Evolutionary conservation across 2,329 filamentous ascomycete genomes (phyloP), one percentile per base, ranked within the genome.

Genomic region (Dryadomyces sulphureus): DNA sequence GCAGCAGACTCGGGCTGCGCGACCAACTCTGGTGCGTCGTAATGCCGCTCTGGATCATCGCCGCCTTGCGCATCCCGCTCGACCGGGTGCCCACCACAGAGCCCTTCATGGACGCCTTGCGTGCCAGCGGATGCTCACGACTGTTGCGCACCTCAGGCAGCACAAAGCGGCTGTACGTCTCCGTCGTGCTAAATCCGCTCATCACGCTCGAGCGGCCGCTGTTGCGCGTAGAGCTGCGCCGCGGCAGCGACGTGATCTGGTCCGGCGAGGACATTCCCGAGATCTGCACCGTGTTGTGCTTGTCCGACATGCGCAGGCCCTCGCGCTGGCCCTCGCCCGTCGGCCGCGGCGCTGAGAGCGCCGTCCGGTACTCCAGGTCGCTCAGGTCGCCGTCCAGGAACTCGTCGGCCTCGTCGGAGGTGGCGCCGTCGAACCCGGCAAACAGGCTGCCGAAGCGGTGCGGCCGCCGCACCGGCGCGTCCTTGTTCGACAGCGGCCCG

Each of bases 391-490:
- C 66, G 49, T 80, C 76, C 25, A 62, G 66, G 59, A 79, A 79
- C 24, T 81, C 77, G 36, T 81, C 77, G 3, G 59, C 67, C 46
- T 84, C 80, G 39, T 79, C 79, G 7, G 80, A 81, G 55, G 78
- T 86, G 39, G 69, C 70, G 12, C 76, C 77, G 41, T 90, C 84
- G 53, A 93, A 92, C 0, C 85, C 85, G 27, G 85, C 84, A 61
- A 92, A 92, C n/a, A 93, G 67, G 57, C 84, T 92, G 62, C 84
- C 90, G 42, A 85, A 80, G 46, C 85, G 73, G 56, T 84, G 79
- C 1, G 84, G 83, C 16, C 81, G 74, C 49, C 80, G 74, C 57
- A 83, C 69, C 2, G 78, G 73, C 2, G 72, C 70, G 45, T 70
- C 73, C 14, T 75, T 69, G 46, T 62, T 65, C 1, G 79, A 78